Percentiles rank a stretch among this genome's conserved stretches.
These are phyloP conservation scores for Microdochium paspali DNA, from an alignment of 2,329 filamentous ascomycete genomes.

Conservation along the genomic window DNA sequence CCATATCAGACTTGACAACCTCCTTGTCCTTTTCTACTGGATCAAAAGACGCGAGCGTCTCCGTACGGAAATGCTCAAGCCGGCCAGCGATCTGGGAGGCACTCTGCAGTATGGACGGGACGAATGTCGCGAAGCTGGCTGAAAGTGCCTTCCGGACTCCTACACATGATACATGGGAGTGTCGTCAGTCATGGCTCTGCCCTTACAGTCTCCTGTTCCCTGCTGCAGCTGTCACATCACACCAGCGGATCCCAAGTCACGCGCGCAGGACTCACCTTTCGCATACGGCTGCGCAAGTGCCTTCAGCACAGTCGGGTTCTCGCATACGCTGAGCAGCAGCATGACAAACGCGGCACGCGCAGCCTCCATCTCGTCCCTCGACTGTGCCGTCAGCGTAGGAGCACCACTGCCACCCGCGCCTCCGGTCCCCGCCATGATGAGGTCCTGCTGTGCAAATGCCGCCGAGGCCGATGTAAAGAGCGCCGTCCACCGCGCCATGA, in stretches of 20 bases:
- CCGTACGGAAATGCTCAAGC: conserved; percentile 48
- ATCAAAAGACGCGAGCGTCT: conserved; percentile 45
- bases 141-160: conserved; percentile 38
- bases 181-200: neutral
- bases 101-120: conserved; percentile 46
- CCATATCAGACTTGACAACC: conserved; percentile 38
- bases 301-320: conserved; percentile 45
- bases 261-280: conserved; percentile 33
- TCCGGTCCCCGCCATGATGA: conserved; percentile 13
- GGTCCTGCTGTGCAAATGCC: conserved; percentile 36
- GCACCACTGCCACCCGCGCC: too few relatives aligned
- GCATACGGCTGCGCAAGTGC: conserved; percentile 42
- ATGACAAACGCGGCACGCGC: conserved; percentile 55
- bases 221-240: neutral
- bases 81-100: conserved; percentile 42
- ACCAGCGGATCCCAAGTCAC: conserved; percentile 1
- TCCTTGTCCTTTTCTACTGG: conserved; percentile 43
- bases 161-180: conserved; percentile 15
- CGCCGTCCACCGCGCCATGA: conserved; percentile 49
- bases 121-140: conserved; percentile 41
- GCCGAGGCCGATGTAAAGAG: conserved; percentile 43
- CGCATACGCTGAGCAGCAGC: conserved; percentile 50
- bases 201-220: neutral
- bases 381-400: conserved; percentile 29
- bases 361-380: conserved; percentile 48